Evolutionary conservation across 2,329 filamentous ascomycete genomes (phyloP).

Genomic region (Fusarium succisae): DNA sequence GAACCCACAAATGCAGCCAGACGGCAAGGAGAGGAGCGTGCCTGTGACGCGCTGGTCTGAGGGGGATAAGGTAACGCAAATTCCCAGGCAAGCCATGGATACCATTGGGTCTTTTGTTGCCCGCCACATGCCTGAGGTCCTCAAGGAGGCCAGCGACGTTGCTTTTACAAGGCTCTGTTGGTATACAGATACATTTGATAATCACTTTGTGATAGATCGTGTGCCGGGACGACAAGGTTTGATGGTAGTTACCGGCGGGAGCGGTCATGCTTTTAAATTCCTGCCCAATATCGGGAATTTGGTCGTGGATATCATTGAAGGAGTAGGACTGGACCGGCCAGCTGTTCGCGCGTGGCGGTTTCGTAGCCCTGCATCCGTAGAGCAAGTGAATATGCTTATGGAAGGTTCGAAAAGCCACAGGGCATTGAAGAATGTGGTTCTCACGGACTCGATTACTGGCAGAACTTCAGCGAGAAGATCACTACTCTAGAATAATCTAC

Average conservation of each 20-base stretch:
- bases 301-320: slow-evolving; percentile 16
- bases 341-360: not conserved
- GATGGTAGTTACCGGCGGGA: slow-evolving; percentile 19
- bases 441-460: not conserved
- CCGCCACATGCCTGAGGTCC: slow-evolving; percentile 55
- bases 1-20: slow-evolving; percentile 49
- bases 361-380: not conserved
- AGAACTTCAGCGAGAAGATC: not conserved
- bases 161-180: slow-evolving; percentile 62
- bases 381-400: slow-evolving; percentile 1
- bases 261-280: slow-evolving; percentile 40
- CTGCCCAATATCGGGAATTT: slow-evolving; percentile 14
- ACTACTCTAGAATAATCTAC: not conserved
- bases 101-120: slow-evolving; percentile 45
- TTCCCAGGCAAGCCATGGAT: slow-evolving; percentile 22
- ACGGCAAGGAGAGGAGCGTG: slow-evolving; percentile 50
- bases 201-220: slow-evolving; percentile 24
- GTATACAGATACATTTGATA: slow-evolving; percentile 30
- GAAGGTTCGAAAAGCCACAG: not conserved
- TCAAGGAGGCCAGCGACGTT: slow-evolving; percentile 19
- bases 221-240: slow-evolving; percentile 3
- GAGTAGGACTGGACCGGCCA: not conserved
- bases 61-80: slow-evolving; percentile 17
- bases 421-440: slow-evolving; percentile 13
- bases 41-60: slow-evolving; percentile 51